These are phyloP conservation scores for Monascus purpureus DNA, from an alignment of 495 filamentous ascomycete genomes.

Conservation along the genomic window DNA sequence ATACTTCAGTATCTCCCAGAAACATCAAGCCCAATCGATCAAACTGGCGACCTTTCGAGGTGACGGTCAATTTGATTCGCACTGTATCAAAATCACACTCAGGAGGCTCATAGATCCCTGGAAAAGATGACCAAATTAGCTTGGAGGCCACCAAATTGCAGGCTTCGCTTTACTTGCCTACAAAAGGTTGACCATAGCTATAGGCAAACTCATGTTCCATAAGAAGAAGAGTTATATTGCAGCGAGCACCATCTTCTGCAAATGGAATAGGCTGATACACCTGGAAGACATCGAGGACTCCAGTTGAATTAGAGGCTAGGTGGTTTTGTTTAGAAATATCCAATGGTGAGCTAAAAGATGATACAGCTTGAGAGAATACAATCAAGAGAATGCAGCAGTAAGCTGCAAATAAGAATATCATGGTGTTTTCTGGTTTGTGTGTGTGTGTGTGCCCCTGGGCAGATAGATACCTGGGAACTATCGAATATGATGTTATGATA, in stretches of 20 bases:
- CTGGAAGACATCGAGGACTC: slow-evolving; percentile 45
- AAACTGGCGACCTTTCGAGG: slow-evolving; percentile 60
- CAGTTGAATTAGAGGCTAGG: slow-evolving; percentile 5
- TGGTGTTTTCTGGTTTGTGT: no score
- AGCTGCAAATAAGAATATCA: no score
- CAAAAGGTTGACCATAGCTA: slow-evolving; percentile 68
- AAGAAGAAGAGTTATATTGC: slow-evolving; percentile 35
- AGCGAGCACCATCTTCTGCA: slow-evolving; percentile 27
- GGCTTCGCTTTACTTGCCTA: slow-evolving; percentile 39
- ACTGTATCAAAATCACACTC: slow-evolving; percentile 63
- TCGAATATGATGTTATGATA: no score
- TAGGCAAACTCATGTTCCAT: slow-evolving; percentile 63
- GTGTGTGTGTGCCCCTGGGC: no score
- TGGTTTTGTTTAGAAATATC: no score
- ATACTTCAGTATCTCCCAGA: slow-evolving; percentile 68
- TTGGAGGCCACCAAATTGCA: not conserved
- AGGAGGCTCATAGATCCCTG: slow-evolving; percentile 56
- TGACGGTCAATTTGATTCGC: slow-evolving; percentile 69
- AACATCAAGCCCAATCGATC: slow-evolving; percentile 73
- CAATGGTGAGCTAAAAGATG: no score
- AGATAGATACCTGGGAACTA: no score
- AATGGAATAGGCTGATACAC: slow-evolving; percentile 48
- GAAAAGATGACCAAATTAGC: slow-evolving; percentile 1
- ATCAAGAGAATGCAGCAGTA: no score
- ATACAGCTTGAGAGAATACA: no score